phyloP scores from a whole-genome alignment of 257 asterid genomes.

The Solanum clarkiae region DNA sequence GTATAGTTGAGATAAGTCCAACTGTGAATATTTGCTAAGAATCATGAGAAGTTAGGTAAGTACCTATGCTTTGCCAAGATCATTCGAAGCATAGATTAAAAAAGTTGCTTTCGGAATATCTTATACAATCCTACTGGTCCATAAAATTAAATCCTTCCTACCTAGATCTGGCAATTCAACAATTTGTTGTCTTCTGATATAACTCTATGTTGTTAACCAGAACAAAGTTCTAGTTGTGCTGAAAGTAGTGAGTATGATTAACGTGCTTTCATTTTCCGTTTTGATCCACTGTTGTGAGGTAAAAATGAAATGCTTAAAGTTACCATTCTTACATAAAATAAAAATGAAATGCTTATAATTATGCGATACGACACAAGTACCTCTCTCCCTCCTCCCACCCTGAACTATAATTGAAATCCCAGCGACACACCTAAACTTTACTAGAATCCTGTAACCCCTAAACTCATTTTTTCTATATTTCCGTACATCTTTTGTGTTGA shows the following conservation, averaged over 20 bases:
- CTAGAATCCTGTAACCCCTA: no score
- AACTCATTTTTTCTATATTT: no score
- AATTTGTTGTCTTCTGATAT: neutral
- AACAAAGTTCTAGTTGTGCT: neutral
- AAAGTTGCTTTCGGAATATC: neutral
- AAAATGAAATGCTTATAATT: neutral
- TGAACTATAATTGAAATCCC: no score
- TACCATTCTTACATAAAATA: neutral
- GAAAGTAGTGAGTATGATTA: neutral
- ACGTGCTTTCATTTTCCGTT: neutral
- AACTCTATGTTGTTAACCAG: neutral
- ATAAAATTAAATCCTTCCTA: neutral
- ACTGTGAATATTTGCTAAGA: neutral
- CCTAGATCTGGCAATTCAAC: neutral
- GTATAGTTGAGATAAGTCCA: neutral
- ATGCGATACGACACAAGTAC: no score
- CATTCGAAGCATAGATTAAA: neutral
- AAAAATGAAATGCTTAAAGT: neutral
- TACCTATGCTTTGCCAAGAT: neutral
- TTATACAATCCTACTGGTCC: neutral
- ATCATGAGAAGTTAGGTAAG: neutral
- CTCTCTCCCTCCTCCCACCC: no score
- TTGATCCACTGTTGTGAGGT: neutral
- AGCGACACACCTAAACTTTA: no score
- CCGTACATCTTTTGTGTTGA: no score